phyloP scores from a whole-genome alignment of 2,329 filamentous ascomycete species.

The Aureobasidium sp. region DNA sequence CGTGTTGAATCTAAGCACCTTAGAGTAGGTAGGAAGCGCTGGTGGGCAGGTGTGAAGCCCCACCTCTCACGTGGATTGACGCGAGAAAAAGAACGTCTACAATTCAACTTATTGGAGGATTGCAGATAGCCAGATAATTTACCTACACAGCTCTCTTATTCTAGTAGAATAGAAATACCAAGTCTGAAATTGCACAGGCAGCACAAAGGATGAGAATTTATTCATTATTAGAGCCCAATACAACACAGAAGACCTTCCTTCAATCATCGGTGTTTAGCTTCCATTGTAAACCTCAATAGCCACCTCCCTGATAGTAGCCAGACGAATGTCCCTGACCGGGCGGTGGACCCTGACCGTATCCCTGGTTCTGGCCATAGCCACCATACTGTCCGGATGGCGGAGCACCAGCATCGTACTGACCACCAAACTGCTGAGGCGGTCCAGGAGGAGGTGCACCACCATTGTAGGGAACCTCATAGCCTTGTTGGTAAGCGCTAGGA shows the following conservation, averaged over 20 bases:
- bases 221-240: not conserved
- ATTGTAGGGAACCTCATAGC: slow-evolving; percentile 28
- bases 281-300: not conserved
- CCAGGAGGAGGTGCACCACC: not conserved
- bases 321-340: not conserved
- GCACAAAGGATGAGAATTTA: not conserved
- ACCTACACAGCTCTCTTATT: too few relatives aligned
- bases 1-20: too few relatives aligned
- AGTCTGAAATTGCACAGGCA: too few relatives aligned
- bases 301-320: slow-evolving; percentile 6
- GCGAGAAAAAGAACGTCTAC: too few relatives aligned
- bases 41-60: too few relatives aligned
- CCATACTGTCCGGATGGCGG: not conserved
- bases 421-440: not conserved
- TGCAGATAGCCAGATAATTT: too few relatives aligned
- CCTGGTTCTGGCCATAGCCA: not conserved
- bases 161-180: too few relatives aligned
- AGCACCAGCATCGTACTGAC: not conserved
- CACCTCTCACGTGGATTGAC: too few relatives aligned
- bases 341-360: not conserved
- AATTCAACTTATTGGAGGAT: too few relatives aligned
- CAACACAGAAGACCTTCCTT: not conserved
- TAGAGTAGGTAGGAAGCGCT: too few relatives aligned
- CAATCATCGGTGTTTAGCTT: not conserved
- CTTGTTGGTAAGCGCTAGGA: slow-evolving; percentile 30